Evolutionary conservation across 108 stramenopile genomes (phyloP), one percentile per base, ranked within the genome.

Genomic region (Schizochytrium sp.): DNA sequence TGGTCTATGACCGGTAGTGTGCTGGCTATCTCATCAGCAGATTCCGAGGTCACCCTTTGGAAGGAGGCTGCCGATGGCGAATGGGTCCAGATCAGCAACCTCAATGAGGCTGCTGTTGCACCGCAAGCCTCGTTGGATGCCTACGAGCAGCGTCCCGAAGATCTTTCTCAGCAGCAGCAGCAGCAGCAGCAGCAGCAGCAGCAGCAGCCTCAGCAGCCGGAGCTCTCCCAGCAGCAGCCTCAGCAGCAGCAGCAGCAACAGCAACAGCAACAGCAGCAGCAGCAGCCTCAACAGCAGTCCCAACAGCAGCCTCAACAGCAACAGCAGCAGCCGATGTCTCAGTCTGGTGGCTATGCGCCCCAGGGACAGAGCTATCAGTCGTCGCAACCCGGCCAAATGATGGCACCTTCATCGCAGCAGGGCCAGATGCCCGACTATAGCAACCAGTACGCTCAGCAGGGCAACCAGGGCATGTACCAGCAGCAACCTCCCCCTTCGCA

Each of bases 1-100:
- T 99, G 99, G 99, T 96, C 96, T 57, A 90, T 97, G 59, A 98
- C 99, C 5, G 99, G 98, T 12, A 97, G 96, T 89, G 96, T 99
- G 60, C 91, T 99, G 72, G 99, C 99, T 10, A 98, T 99, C 19
- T 96, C 96, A 87, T 95, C 97, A 72, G 99, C 98, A 10, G 98
- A 98, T 92, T 92, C 95, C 88, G 93, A 94, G 91, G 98, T 98
- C 8, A 95, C 95, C 5, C 92, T 99, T 1, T 99, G 98, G 98
- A 99, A 99, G 92, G 95, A 95, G 90, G 71, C 83, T n/a, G 47
- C 93, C 12, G 69, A 92, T 51, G 94, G 93, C 14, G 48, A 48
- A 5, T 95, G 94, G 94, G 72, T 87, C 44, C 91, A 91, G 58
- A 87, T 94, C 51, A 91, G 92, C 43, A 88, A 91, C 4, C 60